Evolutionary conservation across 2,329 filamentous ascomycete species (phyloP).

Genomic region (Blastomyces gilchristii): DNA sequence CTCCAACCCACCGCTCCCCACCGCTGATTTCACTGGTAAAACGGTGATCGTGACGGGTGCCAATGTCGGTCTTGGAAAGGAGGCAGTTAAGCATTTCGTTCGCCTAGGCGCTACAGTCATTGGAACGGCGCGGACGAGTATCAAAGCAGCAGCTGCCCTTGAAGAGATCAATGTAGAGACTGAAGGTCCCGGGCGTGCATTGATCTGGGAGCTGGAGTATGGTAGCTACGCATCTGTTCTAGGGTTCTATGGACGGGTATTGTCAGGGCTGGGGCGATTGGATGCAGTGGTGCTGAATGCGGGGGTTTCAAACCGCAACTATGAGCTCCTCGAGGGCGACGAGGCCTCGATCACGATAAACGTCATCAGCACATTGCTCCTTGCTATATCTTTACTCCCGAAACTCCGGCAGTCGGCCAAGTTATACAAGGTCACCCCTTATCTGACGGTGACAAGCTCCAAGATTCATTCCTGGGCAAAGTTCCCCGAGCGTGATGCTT

Average conservation of each 20-base stretch:
- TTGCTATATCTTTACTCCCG: conserved; percentile 23
- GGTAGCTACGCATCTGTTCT: conserved; percentile 24
- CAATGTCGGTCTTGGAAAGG: conserved; percentile 32
- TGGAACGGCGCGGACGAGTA: conserved; percentile 25
- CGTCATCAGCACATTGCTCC: conserved; percentile 42
- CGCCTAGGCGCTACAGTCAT: conserved; percentile 28
- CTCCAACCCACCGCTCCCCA: neutral
- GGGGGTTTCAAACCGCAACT: conserved; percentile 25
- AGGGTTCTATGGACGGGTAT: conserved; percentile 21
- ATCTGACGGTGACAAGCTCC: conserved; percentile 16
- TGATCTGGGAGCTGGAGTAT: conserved; percentile 29
- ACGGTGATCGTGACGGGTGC: conserved; percentile 31
- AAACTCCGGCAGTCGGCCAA: conserved; percentile 1
- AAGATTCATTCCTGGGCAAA: conserved; percentile 13
- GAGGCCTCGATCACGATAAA: conserved; percentile 43
- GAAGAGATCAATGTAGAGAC: conserved; percentile 21
- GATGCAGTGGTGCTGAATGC: conserved; percentile 33
- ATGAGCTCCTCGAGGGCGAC: conserved; percentile 28
- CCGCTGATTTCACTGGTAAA: conserved; percentile 15
- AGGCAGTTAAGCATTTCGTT: conserved; percentile 29
- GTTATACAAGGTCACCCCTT: conserved; percentile 7
- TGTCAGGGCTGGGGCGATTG: conserved; percentile 22
- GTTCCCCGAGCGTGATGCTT: conserved; percentile 14
- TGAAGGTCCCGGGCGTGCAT: neutral
- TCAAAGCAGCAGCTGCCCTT: conserved; percentile 26